Evolutionary conservation across 1,284 basidiomycete genomes (phyloP), one percentile per base, ranked within the genome.

Genomic region (Trichosporon sp.): DNA sequence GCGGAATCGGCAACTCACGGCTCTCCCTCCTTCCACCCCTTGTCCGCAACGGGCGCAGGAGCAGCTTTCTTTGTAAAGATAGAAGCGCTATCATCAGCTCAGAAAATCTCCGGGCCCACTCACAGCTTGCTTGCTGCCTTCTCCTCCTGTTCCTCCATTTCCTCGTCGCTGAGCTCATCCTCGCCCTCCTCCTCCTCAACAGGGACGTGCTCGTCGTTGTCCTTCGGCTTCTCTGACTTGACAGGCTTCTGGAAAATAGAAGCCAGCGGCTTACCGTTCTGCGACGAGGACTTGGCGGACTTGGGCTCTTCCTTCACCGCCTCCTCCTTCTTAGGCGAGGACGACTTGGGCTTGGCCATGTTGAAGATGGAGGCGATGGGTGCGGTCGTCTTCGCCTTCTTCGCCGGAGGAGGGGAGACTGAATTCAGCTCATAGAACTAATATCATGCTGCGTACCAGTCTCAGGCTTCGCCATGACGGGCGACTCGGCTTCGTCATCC

Each of bases 1-100:
- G 1, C 26, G 26, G 38, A 12, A 11, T 5, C 46, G 11, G 0
- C 10, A 1, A 87, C 92, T 77, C 79, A 96, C 94, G 93, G 89
- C 76, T 91, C 87, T 32, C 93, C 94, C 40, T 86, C 86, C 85
- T 94, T 92, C 96, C 96, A 98, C 1, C 91, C 91, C 66, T 91
- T 91, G 72, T 90, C 87, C 14, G 93, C 86, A 76, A 94, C 92
- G 1, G 93, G 91, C n/a, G 91, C 90, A 19, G 86, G 81, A 68
- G 87, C 89, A 74, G 88, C 68, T 43, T 80, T 78, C 70, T 80
- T 82, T 21, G 81, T 81, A 69, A 84, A 83, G 61, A 83, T 83
- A 0, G 83, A 89, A 14, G 91, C 93, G 76, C 93, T 94, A 70
- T 48, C 56, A 31, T 70, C 37, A 73, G 69, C 1, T 3, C 21